phyloP scores from a whole-genome alignment of 164 flowering plant species.

The Paratinospora sagittata region DNA sequence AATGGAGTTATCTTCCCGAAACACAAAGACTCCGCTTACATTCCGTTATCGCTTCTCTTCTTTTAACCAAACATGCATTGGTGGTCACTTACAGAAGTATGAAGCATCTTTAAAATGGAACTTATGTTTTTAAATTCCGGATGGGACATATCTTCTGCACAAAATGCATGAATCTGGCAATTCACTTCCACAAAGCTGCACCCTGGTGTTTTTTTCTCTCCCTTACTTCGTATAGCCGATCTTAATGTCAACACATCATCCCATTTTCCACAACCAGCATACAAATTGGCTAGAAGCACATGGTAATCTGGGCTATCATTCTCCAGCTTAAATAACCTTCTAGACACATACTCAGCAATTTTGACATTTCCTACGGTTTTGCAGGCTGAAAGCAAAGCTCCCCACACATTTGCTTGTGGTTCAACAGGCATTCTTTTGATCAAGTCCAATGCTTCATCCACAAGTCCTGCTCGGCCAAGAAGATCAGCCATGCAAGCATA shows the following conservation, averaged over 20 bases:
- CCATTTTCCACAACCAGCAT: constrained; percentile 26
- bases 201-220: constrained; percentile 22
- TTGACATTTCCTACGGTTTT: constrained; percentile 10
- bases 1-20: no score
- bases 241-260: constrained; percentile 18
- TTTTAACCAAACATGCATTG: not conserved
- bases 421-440: constrained; percentile 17
- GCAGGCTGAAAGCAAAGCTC: constrained; percentile 23
- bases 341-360: constrained; percentile 19
- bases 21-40: no score
- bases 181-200: constrained; percentile 25
- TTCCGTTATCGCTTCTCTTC: not conserved
- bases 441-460: constrained; percentile 20
- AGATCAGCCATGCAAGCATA: constrained; percentile 31
- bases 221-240: constrained; percentile 10
- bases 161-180: constrained; percentile 16
- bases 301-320: constrained; percentile 14
- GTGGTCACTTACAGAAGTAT: constrained; percentile 7
- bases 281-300: constrained; percentile 22
- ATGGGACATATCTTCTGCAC: constrained; percentile 23
- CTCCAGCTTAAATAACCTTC: constrained; percentile 17
- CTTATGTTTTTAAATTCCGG: constrained; percentile 12
- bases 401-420: constrained; percentile 22
- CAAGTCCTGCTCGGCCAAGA: constrained; percentile 25
- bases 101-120: constrained; percentile 10